Evolutionary conservation across 1,284 basidiomycete species (phyloP), one percentile per base, ranked within the genome.

Genomic region (Ustilago nuda): DNA sequence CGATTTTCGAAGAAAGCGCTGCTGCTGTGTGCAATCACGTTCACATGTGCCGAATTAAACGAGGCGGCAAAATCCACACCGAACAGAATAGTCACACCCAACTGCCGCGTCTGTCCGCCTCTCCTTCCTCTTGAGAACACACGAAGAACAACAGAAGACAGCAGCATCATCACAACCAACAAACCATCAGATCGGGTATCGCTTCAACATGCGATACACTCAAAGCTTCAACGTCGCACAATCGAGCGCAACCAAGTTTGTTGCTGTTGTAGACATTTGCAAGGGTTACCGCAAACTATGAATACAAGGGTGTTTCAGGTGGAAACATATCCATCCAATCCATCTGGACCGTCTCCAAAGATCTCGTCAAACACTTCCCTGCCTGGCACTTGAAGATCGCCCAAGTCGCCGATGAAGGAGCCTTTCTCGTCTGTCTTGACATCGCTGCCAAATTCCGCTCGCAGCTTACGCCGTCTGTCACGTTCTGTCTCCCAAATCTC

Each of bases 341-440:
- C 71, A 8, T 67, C 66, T 1, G 62, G 66, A 8, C 67, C 78
- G 8, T 30, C 33, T 19, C 85, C 85, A 71, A 86, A 87, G 56
- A 86, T 83, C 41, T 82, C 71, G 41, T 70, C 72, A 74, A 86
- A 87, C 57, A 87, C 77, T 23, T 83, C 84, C 8, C 76, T 66
- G 11, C 81, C 84, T 17, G 77, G 74, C 17, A 84, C 78, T 45
- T 61, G 57, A 37, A 85, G 61, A 7, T 73, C 61, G 43, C 84
- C 84, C 17, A 84, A 61, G 30, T 80, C 79, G 32, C 64, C 78
- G 9, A 67, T 61, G 32, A 61, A 77, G 7, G 27, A 32, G 6
- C 72, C 71, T 2, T 61, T 32, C 30, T 57, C 81, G 7, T 83
- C 76, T 27, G 48, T 66, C 33, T 57, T 50, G 8, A 57, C 61